Conservation (phyloP, 495 filamentous ascomycete species). For the Penicillium lagena region DNA sequence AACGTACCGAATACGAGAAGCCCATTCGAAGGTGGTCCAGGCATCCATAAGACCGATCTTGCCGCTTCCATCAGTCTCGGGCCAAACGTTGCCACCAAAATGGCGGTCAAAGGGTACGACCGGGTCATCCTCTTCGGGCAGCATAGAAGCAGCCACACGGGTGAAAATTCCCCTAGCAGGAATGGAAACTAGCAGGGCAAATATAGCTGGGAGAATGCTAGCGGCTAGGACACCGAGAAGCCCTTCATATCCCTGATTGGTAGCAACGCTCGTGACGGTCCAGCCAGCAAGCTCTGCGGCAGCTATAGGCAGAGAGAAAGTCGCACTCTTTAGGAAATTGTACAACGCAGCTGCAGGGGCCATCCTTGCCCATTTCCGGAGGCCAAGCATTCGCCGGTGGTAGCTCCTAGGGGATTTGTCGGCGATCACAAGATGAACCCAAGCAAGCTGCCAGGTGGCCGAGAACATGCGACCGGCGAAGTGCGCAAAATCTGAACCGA, state of each 20-base stretch:
- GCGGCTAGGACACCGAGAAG: too few relatives aligned
- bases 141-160: conserved; percentile 44
- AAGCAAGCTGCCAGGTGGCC: neutral
- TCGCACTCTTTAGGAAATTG: neutral
- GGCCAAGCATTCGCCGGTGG: neutral
- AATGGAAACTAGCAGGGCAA: conserved; percentile 4
- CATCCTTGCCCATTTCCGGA: neutral
- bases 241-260: too few relatives aligned
- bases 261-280: too few relatives aligned
- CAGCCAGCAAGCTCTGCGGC: too few relatives aligned
- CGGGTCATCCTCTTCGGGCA: conserved; percentile 40
- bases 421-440: neutral
- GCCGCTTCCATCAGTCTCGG: conserved; percentile 56
- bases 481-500: too few relatives aligned
- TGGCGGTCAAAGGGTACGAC: conserved; percentile 47
- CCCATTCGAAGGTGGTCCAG: conserved; percentile 61
- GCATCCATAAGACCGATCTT: conserved; percentile 63
- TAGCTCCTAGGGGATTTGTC: neutral
- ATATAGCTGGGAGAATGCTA: too few relatives aligned
- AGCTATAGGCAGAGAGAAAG: too few relatives aligned
- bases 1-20: conserved; percentile 57
- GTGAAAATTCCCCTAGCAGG: conserved; percentile 35
- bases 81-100: conserved; percentile 37
- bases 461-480: neutral
- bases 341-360: neutral